A percentile compares a stretch with the other conserved stretches of the same genome.
Evolutionary conservation across 176 grass and related monocot genomes (phyloP).

Genomic region (Stipa capillata): DNA sequence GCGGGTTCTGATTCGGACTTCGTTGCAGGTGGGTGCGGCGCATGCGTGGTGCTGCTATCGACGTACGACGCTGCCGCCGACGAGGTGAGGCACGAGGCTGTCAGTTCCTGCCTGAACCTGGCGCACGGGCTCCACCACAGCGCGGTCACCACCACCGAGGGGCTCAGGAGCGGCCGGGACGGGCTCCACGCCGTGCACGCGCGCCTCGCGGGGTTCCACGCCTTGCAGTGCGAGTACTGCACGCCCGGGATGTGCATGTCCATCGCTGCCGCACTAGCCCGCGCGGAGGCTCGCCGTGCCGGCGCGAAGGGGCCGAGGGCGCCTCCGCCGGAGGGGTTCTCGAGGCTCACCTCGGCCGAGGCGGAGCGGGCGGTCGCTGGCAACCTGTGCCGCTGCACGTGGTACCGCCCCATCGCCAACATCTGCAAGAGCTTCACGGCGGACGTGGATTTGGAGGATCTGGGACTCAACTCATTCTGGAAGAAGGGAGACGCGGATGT

Average conservation of each 20-base stretch:
- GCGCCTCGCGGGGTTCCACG: slow-evolving; percentile 43
- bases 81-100: slow-evolving; percentile 37
- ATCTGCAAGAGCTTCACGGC: slow-evolving; percentile 79
- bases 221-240: slow-evolving; percentile 86
- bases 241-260: slow-evolving; percentile 88
- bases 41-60: slow-evolving; percentile 73
- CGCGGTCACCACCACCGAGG: too few species aligned
- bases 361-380: slow-evolving; percentile 55
- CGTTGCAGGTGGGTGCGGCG: slow-evolving; percentile 70
- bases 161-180: too few species aligned
- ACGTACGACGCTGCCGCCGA: slow-evolving; percentile 41
- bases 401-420: slow-evolving; percentile 66
- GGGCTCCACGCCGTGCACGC: slow-evolving; percentile 56
- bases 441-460: slow-evolving; percentile 80
- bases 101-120: slow-evolving; percentile 51
- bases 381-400: slow-evolving; percentile 80
- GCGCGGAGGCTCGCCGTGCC: too few species aligned
- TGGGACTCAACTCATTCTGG: slow-evolving; percentile 74
- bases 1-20: neutral
- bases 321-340: slow-evolving; percentile 43
- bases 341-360: slow-evolving; percentile 50
- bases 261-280: too few species aligned
- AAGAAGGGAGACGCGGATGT: slow-evolving; percentile 38
- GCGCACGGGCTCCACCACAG: too few species aligned
- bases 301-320: slow-evolving; percentile 12